phyloP scores from a whole-genome alignment of 352 stramenopile species.

The Globisporangium nagaii region DNA sequence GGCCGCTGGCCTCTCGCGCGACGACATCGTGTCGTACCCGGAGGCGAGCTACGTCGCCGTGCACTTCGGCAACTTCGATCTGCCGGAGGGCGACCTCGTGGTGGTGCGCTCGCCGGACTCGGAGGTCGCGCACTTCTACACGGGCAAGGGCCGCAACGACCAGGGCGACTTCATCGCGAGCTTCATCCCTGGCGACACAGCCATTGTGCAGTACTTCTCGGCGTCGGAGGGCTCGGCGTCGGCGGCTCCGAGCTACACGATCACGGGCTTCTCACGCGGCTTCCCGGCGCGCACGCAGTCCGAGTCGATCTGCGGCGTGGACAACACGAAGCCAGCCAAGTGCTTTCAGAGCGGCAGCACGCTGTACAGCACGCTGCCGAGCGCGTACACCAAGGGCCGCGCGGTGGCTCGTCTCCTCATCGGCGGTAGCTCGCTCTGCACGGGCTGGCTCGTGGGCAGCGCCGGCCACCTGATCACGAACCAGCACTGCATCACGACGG shows the following conservation, averaged over 20 bases:
- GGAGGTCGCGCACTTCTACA: constrained; percentile 27
- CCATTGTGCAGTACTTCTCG: constrained; percentile 42
- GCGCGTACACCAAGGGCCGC: constrained; percentile 33
- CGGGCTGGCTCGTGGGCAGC: constrained; percentile 54
- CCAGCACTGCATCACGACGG: constrained; percentile 49
- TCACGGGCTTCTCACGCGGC: constrained; percentile 38
- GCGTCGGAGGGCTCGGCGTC: not conserved
- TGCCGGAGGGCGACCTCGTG: constrained; percentile 45
- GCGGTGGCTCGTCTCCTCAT: constrained; percentile 58
- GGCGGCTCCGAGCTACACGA: constrained; percentile 31
- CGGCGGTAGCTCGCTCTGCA: constrained; percentile 43
- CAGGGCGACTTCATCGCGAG: constrained; percentile 36
- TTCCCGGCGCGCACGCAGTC: constrained; percentile 19
- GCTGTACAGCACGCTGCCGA: constrained; percentile 18
- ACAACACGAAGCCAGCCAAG: constrained; percentile 48
- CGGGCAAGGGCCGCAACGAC: constrained; percentile 25
- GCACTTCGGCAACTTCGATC: constrained; percentile 44
- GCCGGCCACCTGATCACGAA: constrained; percentile 72
- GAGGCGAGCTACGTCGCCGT: constrained; percentile 49
- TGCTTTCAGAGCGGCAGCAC: constrained; percentile 30
- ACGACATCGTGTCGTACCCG: constrained; percentile 38
- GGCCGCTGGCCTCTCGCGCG: constrained; percentile 13
- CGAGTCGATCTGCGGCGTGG: constrained; percentile 41
- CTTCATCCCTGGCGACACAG: constrained; percentile 32
- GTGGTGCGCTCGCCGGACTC: constrained; percentile 32